Evolutionary conservation across 257 asterid species (phyloP), one percentile per base, ranked within the genome.

Genomic region (Petunia axillaris): DNA sequence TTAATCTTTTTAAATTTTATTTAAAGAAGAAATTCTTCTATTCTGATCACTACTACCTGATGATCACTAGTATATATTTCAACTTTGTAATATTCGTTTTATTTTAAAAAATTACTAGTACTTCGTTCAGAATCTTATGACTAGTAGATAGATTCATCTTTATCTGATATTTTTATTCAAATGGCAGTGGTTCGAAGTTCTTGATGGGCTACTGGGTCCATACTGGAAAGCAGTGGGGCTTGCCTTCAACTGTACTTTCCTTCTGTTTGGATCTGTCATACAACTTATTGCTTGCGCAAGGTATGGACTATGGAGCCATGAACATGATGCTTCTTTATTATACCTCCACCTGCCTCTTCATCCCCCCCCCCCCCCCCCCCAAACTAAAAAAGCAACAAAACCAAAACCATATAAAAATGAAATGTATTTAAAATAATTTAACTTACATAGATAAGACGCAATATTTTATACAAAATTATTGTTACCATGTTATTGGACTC

Each of bases 221-320:
- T 92, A 90, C 89, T 95, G 99, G 99, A 95, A 95, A 87, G 99
- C 97, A 25, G 64, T 36, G 53, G 99, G 99, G 35, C 90, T 95
- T 39, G 97, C 97, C 75, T 95, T 95, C 89, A 95, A 95, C 89
- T 95, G 99, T 91, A 93, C 98, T 68, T 95, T 93, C 84, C 97
- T 95, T 16, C 88, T 95, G 38, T 93, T 95, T 82, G 99, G 98
- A 80, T 95, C 99, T 68, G 99, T 95, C 83, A 95, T 95, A 77
- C 99, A 95, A 81, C 96, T 95, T 82, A 95, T 95, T 15, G 99
- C 91, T 58, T 95, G 99, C 80, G 99, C 99, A 73, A 95, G 99
- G 99, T 93, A 85, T 37, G 44, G 65, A 43, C 98, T 93, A 85
- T 37, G 44, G 65, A 43, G 4, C 43, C 37, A 84, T 10, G 55